These are phyloP conservation scores for Erodium maritimum DNA, from an alignment of 345 rosid species.

Conservation along the genomic window DNA sequence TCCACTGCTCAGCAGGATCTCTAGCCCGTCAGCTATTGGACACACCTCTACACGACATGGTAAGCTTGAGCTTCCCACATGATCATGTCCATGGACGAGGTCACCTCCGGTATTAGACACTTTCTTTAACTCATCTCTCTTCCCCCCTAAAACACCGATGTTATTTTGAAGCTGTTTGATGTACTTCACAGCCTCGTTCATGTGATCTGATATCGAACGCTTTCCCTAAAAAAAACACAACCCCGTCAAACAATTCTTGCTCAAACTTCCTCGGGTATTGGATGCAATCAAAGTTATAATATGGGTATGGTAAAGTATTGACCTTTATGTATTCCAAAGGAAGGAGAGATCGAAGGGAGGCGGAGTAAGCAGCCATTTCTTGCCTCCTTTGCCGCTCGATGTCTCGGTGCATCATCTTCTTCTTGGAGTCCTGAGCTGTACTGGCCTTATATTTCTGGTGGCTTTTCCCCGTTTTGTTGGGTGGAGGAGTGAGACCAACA, in stretches of 20 bases:
- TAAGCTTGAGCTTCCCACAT: background rate
- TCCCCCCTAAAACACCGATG: slow-evolving; percentile 19
- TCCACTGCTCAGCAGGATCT: slow-evolving; percentile 19
- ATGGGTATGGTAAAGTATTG: background rate
- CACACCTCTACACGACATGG: slow-evolving; percentile 8
- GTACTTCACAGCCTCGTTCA: slow-evolving; percentile 31
- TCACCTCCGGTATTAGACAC: background rate
- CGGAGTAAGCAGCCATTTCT: slow-evolving; percentile 28
- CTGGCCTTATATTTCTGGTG: too few species aligned
- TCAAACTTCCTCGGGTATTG: background rate
- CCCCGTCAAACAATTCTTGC: background rate
- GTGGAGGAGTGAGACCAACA: too few species aligned
- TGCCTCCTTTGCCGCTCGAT: slow-evolving; percentile 33
- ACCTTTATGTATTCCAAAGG: slow-evolving; percentile 31
- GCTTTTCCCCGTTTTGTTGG: too few species aligned
- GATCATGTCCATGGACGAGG: background rate
- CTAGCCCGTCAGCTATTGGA: slow-evolving; percentile 24
- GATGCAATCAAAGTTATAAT: background rate
- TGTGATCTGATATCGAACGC: slow-evolving; percentile 36
- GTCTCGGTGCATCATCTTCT: slow-evolving; percentile 25
- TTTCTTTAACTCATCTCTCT: slow-evolving; percentile 22
- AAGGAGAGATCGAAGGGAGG: slow-evolving; percentile 22
- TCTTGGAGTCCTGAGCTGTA: slow-evolving; percentile 7
- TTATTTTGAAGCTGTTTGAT: slow-evolving; percentile 21
- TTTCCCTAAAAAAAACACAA: slow-evolving; percentile 26